Conservation (phyloP, 352 stramenopile species). For the Blastocystis sp. region DNA sequence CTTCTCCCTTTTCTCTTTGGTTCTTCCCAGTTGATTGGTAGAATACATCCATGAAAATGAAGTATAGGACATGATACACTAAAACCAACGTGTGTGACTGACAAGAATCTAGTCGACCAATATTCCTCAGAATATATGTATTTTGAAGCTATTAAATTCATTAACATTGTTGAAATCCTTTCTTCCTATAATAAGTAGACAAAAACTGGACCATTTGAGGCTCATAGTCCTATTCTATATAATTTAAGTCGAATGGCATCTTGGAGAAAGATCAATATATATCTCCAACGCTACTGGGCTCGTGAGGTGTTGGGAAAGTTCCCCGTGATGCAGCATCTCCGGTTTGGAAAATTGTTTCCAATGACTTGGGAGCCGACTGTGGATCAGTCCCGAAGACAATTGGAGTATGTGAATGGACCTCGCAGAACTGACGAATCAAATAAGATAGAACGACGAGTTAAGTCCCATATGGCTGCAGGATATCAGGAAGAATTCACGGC, state of each 20-base stretch:
- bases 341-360: conserved; percentile 89
- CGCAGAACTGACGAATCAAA: neutral
- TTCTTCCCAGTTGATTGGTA: conserved; percentile 84
- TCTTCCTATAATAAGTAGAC: conserved; percentile 72
- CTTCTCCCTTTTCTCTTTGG: conserved; percentile 96
- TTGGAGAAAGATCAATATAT: conserved; percentile 85
- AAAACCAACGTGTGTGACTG: conserved; percentile 76
- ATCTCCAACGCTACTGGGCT: conserved; percentile 74
- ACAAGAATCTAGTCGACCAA: conserved; percentile 75
- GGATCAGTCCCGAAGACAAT: neutral
- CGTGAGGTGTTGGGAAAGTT: conserved; percentile 96
- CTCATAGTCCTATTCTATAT: conserved; percentile 88
- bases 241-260: conserved; percentile 82
- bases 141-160: conserved; percentile 85
- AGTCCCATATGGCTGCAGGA: conserved; percentile 29
- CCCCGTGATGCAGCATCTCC: conserved; percentile 94
- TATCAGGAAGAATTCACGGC: conserved; percentile 40
- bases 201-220: conserved; percentile 83
- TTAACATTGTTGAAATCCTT: conserved; percentile 76
- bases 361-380: conserved; percentile 65
- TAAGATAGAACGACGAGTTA: neutral
- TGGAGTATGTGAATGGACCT: conserved; percentile 38
- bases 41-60: neutral
- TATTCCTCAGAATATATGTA: conserved; percentile 83
- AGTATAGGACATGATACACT: conserved; percentile 76